Conservation (phyloP, 108 stramenopile genomes). For the Epithemia pelagica region DNA sequence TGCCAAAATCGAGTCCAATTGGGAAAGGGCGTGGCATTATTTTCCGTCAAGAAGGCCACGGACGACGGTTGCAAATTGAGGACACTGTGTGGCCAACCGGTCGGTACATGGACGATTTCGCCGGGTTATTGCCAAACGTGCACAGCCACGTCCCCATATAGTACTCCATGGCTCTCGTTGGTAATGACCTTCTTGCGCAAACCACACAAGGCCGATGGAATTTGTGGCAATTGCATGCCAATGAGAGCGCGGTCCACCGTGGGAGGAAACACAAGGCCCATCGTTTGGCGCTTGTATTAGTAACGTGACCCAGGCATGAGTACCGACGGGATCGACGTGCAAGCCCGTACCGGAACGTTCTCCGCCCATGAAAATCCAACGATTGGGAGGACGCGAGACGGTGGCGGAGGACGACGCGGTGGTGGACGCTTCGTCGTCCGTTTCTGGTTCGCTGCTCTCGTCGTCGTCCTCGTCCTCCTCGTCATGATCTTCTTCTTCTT, state of each 20-base stretch:
- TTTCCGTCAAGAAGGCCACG: slow-evolving; percentile 85
- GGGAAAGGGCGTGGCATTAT: slow-evolving; percentile 75
- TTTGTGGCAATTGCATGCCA: slow-evolving; percentile 68
- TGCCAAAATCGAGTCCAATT: too few species aligned
- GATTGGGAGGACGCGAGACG: slow-evolving; percentile 78
- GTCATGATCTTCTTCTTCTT: too few species aligned
- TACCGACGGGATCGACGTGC: slow-evolving; percentile 80
- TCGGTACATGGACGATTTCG: slow-evolving; percentile 81
- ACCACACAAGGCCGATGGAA: slow-evolving; percentile 61
- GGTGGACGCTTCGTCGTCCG: too few species aligned
- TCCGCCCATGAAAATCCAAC: slow-evolving; percentile 80
- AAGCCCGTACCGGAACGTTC: slow-evolving; percentile 74
- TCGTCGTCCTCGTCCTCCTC: too few species aligned
- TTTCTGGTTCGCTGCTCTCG: too few species aligned
- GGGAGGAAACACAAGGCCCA: slow-evolving; percentile 83
- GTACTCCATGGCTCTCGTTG: too few species aligned
- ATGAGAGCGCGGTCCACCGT: slow-evolving; percentile 39
- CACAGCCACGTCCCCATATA: slow-evolving; percentile 57
- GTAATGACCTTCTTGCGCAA: too few species aligned
- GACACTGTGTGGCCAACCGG: slow-evolving; percentile 83
- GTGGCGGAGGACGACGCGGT: too few species aligned
- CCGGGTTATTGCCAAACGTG: slow-evolving; percentile 74
- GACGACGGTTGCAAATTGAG: slow-evolving; percentile 68
- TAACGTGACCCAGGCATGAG: slow-evolving; percentile 81
- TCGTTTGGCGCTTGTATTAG: slow-evolving; percentile 63